Conservation (phyloP, 768 basidiomycete genomes). For the Suillus plorans region DNA sequence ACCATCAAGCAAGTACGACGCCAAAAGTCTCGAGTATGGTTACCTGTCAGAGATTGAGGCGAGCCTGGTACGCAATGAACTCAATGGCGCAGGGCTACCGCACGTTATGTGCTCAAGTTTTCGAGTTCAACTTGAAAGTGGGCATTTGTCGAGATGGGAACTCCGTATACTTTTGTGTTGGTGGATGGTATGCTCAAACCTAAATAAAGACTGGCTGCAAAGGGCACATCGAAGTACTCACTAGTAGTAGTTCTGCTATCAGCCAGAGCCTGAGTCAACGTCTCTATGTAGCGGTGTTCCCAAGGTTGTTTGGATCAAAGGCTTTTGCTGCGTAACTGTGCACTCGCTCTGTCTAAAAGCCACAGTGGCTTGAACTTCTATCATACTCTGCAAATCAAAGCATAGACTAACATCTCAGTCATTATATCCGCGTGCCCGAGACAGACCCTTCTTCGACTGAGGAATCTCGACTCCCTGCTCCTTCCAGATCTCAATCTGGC, state of each 20-base stretch:
- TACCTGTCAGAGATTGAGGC: no score
- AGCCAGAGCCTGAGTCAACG: no score
- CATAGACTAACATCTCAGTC: slow-evolving; percentile 38
- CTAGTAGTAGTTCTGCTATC: no score
- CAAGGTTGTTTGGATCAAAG: background rate
- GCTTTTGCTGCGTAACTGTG: background rate
- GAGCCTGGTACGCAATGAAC: no score
- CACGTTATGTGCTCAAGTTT: no score
- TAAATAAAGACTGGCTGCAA: background rate
- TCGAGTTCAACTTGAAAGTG: no score
- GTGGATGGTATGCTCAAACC: no score
- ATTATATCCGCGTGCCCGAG: slow-evolving; percentile 56
- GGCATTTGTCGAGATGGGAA: no score
- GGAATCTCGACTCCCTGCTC: slow-evolving; percentile 54
- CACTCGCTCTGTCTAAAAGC: background rate
- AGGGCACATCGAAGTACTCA: background rate
- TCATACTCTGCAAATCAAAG: background rate
- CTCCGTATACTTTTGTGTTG: no score
- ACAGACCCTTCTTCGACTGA: slow-evolving; percentile 26
- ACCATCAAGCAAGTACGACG: no score
- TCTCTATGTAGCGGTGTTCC: background rate
- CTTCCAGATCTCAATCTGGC: slow-evolving; percentile 71
- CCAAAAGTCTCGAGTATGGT: no score
- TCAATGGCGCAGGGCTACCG: no score
- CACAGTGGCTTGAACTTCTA: background rate